Evolutionary conservation across 352 stramenopile species (phyloP).

Genomic region (Pythium periplocum): DNA sequence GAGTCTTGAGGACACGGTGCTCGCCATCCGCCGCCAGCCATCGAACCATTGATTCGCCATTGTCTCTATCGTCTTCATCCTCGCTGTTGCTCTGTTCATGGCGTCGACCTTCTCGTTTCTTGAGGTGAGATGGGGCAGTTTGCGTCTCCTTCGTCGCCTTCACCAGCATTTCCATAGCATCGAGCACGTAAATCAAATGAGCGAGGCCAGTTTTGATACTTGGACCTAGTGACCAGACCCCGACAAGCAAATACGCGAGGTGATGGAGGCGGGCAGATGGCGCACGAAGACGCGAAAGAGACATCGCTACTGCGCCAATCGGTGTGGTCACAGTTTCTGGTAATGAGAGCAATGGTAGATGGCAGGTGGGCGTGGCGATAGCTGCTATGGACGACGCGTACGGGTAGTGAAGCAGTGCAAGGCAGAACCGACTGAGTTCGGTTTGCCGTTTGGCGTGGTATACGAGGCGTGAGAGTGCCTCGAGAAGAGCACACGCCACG

Average conservation of each 20-base stretch:
- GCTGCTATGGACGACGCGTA: constrained; percentile 22
- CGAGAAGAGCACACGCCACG: constrained; percentile 34
- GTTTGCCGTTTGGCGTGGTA: constrained; percentile 33
- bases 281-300: constrained; percentile 2
- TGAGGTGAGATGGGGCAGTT: too few species aligned
- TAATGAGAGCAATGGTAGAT: neutral
- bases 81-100: neutral
- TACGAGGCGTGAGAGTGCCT: constrained; percentile 34
- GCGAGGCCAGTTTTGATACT: constrained; percentile 22
- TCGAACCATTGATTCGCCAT: constrained; percentile 13
- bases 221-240: constrained; percentile 40
- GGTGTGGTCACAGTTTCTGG: neutral
- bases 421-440: constrained; percentile 43
- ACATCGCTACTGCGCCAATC: neutral
- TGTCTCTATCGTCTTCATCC: constrained; percentile 24
- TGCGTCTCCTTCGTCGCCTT: neutral
- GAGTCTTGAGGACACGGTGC: constrained; percentile 54
- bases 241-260: constrained; percentile 50
- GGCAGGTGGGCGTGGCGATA: constrained; percentile 8
- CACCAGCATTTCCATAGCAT: constrained; percentile 44
- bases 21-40: constrained; percentile 38
- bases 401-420: constrained; percentile 54
- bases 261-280: constrained; percentile 17
- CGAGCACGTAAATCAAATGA: constrained; percentile 36
- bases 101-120: too few species aligned